Base-by-base conservation (phyloP, 2,329 filamentous ascomycete species). In the Hymenoscyphus occultus region DNA sequence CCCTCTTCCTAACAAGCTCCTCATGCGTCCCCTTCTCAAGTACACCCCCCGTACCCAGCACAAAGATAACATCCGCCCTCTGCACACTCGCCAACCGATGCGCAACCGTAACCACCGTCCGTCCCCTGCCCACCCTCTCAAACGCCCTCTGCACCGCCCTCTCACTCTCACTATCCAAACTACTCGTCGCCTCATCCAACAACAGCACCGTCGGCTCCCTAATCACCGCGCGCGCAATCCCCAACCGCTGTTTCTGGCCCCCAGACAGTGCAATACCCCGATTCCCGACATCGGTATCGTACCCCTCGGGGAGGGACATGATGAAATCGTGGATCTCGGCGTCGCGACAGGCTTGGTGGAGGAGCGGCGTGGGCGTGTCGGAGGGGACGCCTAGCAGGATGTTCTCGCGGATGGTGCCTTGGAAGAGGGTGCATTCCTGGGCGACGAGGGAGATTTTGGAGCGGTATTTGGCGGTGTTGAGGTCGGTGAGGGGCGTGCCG, bases 41-140 rank as follows among this genome's bases (percentile, higher is more conserved):
- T 1, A 74, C 70, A 42, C 67, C 72, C 19, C 73, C 74, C 54
- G 71, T 71, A 5, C 72, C 72, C 22, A 74, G 56, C 35, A 74
- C 72, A 57, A 73, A 74, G 61, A 74, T 73, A 9, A 72, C 65
- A 67, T 74, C 71, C 1, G 90, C 90, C 70, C 93, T 89, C 75
- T 91, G 90, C 22, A 93, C 87, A 13, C 90, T 94, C 0, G 88
- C 88, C 59, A 94, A 80, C 14, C 91, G 82, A 75, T 94, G 91
- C 1, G 91, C 91, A 12, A 95, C 90, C 2, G 90, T 90, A 2
- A 95, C 80, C 70, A 90, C 92, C 1, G 91, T 87, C 67, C 90
- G 91, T 2, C 84, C 84, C 68, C 81, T 80, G 3, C 82, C 82
- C 0, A 86, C 86, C 54, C 80, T 80, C 78, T 92, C 88, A 72